Conservation (phyloP, 2,329 filamentous ascomycete species). For the Xylariaceae sp. region DNA sequence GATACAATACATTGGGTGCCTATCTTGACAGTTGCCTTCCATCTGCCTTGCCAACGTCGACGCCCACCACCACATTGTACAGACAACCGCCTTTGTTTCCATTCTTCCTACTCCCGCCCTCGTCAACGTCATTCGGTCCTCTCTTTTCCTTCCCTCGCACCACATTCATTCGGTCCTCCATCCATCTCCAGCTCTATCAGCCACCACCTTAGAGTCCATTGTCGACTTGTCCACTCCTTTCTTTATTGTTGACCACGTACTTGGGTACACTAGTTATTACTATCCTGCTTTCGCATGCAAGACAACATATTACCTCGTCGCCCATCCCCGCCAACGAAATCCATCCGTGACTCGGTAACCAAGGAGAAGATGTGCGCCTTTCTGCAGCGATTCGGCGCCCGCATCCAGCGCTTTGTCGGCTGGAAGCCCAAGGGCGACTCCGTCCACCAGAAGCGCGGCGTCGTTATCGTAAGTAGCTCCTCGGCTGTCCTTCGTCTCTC, state of each 20-base stretch:
- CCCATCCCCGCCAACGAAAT: neutral
- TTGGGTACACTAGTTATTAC: constrained; percentile 5
- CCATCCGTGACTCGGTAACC: neutral
- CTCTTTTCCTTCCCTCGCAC: too few species aligned
- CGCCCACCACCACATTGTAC: neutral
- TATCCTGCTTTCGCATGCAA: neutral
- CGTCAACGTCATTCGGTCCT: neutral
- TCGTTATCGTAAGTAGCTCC: constrained; percentile 28
- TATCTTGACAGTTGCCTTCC: neutral
- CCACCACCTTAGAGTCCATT: neutral
- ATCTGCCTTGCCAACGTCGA: neutral
- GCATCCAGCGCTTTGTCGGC: constrained; percentile 26
- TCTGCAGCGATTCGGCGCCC: constrained; percentile 22
- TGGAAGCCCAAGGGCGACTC: constrained; percentile 21
- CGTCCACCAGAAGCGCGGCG: constrained; percentile 20
- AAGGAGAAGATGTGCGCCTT: constrained; percentile 22
- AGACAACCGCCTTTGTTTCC: constrained; percentile 3
- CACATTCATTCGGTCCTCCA: too few species aligned
- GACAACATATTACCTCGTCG: neutral
- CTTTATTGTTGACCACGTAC: neutral
- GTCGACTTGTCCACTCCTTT: neutral
- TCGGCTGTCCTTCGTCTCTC: neutral
- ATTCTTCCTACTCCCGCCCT: neutral
- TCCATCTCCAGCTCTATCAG: neutral
- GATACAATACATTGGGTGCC: neutral